Base-by-base conservation (phyloP, 441 rosid species). In the Arabidopsis lyrata region DNA sequence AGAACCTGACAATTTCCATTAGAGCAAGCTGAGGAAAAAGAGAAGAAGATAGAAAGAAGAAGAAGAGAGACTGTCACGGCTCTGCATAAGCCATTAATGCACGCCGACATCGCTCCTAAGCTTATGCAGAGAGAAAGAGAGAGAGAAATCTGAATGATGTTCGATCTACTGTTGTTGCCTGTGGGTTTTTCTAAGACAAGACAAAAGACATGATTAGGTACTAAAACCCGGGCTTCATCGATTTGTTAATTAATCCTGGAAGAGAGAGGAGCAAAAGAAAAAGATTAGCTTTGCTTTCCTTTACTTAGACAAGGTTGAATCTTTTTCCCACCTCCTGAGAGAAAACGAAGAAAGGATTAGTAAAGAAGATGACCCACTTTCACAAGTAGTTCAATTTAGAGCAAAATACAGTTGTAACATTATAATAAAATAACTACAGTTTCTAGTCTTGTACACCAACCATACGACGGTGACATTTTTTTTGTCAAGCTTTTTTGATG, bases 1-100 rank as follows among this genome's bases (percentile, higher is more conserved):
- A 50, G 70, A 71, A 62, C 88, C 87, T 86, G 83, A 78, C 91
- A 81, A 29, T 60, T 79, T 55, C 94, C 91, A 74, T 83, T 82
- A 45, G 89, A 83, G 77, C 90, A 87, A 70, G 88, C 81, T 27
- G 77, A 61, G 18, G 75, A 81, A 54, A 32, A 79, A 68, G 77
- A 82, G 81, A 63, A 82, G 81, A 27, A 84, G 27, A 22, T 20
- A 58, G 71, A 72, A 71, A 68, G 36, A 2, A 57, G 72, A 10
- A 75, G 72, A 32, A 75, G 76, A 80, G 80, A 65, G 69, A 82
- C 59, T 67, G 73, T 66, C 29, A 45, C 68, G 80, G 77, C 81
- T 86, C 88, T 86, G 89, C 88, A 78, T 75, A 84, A 81, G 83
- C 80, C 53, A 74, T 14, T 63, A 84, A 76, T 74, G 76, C 85